Percentiles rank a stretch among this genome's conserved stretches.
phyloP scores from a whole-genome alignment of 169 alveolate species.

The Plasmodium gonderi region DNA sequence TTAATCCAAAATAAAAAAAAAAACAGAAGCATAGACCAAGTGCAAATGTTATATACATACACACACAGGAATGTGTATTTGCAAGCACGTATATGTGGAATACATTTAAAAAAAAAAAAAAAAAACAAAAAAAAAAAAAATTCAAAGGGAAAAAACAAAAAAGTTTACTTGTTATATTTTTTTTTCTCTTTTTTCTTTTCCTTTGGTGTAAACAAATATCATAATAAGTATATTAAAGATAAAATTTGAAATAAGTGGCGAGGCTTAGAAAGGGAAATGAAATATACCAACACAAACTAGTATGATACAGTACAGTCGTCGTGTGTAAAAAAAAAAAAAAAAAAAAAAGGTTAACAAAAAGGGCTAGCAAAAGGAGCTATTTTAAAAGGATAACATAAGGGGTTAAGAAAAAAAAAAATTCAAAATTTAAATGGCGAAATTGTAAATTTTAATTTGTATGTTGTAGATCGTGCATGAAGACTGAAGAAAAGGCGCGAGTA shows the following conservation, averaged over 20 bases:
- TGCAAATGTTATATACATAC: background rate
- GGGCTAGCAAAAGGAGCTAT: too few relatives aligned
- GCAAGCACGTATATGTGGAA: background rate
- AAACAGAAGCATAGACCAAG: background rate
- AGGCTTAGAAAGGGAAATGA: too few relatives aligned
- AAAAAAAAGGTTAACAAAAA: background rate
- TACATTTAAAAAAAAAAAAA: background rate
- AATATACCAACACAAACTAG: too few relatives aligned
- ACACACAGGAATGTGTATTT: background rate
- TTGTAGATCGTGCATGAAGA: background rate
- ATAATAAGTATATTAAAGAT: too few relatives aligned
- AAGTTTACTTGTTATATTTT: background rate
- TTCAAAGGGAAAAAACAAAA: background rate
- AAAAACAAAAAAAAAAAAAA: background rate
- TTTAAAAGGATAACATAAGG: background rate
- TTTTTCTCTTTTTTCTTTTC: too few relatives aligned
- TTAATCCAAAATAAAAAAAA: background rate
- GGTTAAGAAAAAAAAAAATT: constrained; percentile 2
- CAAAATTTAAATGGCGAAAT: constrained; percentile 34
- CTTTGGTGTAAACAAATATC: too few relatives aligned
- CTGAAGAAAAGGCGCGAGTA: background rate
- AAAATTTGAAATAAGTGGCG: too few relatives aligned
- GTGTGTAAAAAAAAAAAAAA: background rate
- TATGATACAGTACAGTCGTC: too few relatives aligned
- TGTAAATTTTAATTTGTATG: background rate